A percentile compares a stretch with the other conserved stretches of the same genome.
phyloP scores from a whole-genome alignment of 208 protist genomes.

The Trypanosoma grayi region DNA sequence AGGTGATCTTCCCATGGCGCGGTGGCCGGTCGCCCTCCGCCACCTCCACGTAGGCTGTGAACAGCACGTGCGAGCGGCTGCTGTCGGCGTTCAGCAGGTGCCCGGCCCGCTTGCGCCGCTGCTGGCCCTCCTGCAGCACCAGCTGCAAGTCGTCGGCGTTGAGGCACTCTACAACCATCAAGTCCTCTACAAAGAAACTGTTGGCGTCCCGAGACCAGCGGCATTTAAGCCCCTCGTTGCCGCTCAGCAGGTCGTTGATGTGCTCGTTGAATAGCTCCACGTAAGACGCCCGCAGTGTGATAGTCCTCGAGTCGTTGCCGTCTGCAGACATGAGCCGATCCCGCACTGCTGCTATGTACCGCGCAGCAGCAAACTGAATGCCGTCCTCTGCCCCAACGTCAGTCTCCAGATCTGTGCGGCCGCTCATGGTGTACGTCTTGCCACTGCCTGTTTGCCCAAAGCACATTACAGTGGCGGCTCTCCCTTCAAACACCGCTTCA shows the following conservation, averaged over 20 bases:
- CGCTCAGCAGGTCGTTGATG: constrained; percentile 81
- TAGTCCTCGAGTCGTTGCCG: neutral
- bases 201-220: constrained; percentile 70
- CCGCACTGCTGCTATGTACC: constrained; percentile 45
- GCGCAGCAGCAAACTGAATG: constrained; percentile 62
- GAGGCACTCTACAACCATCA: constrained; percentile 79
- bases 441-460: constrained; percentile 91
- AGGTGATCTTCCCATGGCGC: constrained; percentile 78
- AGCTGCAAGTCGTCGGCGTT: constrained; percentile 66
- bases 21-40: constrained; percentile 15
- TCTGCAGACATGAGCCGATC: constrained; percentile 19
- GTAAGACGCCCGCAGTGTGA: constrained; percentile 57
- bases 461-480: constrained; percentile 80
- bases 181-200: constrained; percentile 83
- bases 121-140: constrained; percentile 81
- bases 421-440: constrained; percentile 89
- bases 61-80: constrained; percentile 89
- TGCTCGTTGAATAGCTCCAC: constrained; percentile 89
- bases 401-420: constrained; percentile 28
- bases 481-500: constrained; percentile 67
- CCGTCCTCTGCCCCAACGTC: constrained; percentile 54
- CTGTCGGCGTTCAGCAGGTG: constrained; percentile 88
- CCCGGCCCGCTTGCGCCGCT: constrained; percentile 61
- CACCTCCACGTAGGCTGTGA: constrained; percentile 79
- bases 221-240: constrained; percentile 48